Evolutionary conservation across 202 grass and related monocot genomes (phyloP), one percentile per base, ranked within the genome.

Genomic region (Sporobolus alterniflorus): DNA sequence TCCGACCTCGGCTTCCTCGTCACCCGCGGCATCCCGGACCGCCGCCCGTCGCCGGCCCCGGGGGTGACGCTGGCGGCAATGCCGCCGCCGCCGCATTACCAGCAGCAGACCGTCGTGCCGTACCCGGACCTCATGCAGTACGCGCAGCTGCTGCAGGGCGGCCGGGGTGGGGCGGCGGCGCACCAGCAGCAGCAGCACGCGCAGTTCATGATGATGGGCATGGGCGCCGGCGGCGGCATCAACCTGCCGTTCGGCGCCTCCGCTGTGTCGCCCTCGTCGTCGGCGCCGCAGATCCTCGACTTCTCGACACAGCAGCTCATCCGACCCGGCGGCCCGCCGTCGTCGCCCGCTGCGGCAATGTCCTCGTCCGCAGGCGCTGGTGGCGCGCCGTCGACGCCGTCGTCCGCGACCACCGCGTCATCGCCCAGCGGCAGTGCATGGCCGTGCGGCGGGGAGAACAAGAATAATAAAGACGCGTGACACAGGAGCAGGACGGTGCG

Each of bases 41-140:
- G 71, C 13, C 81, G 29, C 32, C 3, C 59, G 3, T 4, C 74
- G 42, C 31, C 69, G 4, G 40, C 70, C 41, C 28, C 56, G 43
- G 26, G 22, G 44, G 41, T 48, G 11, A 7, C 73, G 25, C 39
- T 69, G 59, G 57, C 72, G 59, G 57, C 72, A 73, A 62, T 82
- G 67, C 79, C 68, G 12, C 91, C 61, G 20, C 79, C 81, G 69
- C 63, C 32, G 41, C 52, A 9, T 13, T 46, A 28, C 22, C 62
- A n/a, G 40, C 40, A 59, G 2, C 84, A 84, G 21, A 59, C 81
- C 5, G 73, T 87, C 6, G 71, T 89, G 26, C 84, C 72, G 41
- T 94, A 91, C 77, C 92, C 94, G 11, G 83, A 91, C 90, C 51
- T 97, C 41, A 79, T 91, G 88, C 92, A 92, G 57, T 97, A 97